Evolutionary conservation across 768 basidiomycete species (phyloP).

Genomic region (Sporobolomyces phaffii): DNA sequence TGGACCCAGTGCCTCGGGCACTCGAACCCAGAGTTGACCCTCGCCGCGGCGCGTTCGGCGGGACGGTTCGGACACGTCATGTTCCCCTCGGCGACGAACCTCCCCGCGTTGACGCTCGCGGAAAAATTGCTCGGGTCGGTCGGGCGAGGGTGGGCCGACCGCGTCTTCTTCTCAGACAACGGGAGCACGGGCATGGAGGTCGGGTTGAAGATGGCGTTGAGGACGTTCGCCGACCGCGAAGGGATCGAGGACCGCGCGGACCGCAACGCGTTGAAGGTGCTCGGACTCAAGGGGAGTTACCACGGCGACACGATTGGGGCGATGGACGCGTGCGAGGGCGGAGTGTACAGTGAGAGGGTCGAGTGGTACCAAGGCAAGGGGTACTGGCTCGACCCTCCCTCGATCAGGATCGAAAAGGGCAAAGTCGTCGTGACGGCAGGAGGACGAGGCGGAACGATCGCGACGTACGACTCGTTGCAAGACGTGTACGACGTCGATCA

Average conservation of each 20-base stretch:
- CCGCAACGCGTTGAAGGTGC: constrained; percentile 53
- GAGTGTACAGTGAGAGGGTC: constrained; percentile 70
- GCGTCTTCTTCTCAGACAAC: constrained; percentile 89
- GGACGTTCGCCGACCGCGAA: constrained; percentile 48
- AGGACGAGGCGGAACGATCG: neutral
- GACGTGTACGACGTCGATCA: constrained; percentile 63
- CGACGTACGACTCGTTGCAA: constrained; percentile 12
- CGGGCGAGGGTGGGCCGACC: constrained; percentile 81
- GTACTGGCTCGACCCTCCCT: constrained; percentile 87
- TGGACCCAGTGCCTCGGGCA: constrained; percentile 95
- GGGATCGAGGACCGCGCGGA: constrained; percentile 25
- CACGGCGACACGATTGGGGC: constrained; percentile 96
- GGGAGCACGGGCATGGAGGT: constrained; percentile 96
- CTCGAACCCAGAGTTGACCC: constrained; percentile 63
- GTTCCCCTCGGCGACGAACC: constrained; percentile 81
- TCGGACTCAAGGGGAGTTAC: constrained; percentile 87
- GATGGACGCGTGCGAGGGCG: constrained; percentile 86
- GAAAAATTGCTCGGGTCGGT: constrained; percentile 68
- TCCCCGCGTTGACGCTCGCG: constrained; percentile 74
- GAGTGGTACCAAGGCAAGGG: constrained; percentile 94
- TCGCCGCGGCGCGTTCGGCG: constrained; percentile 81
- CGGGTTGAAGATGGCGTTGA: constrained; percentile 92
- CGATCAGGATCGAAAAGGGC: constrained; percentile 63
- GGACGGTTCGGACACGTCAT: constrained; percentile 96
- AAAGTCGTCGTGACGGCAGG: constrained; percentile 28